Evolutionary conservation across 805 yeast genomes (phyloP), one percentile per base, ranked within the genome.

Genomic region (Starmerella sirachaensis): DNA sequence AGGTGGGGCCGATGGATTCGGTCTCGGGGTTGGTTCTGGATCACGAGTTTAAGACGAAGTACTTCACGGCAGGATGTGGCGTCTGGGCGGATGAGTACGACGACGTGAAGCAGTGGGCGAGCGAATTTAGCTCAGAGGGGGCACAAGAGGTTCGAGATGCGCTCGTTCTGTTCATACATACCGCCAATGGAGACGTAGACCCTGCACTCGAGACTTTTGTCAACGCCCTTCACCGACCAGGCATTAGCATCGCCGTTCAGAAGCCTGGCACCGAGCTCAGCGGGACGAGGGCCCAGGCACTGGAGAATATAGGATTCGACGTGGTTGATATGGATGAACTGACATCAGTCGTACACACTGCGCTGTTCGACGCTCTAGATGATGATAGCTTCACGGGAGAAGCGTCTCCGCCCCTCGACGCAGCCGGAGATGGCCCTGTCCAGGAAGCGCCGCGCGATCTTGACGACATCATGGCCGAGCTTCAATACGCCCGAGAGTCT

Each of bases 121-220:
- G 34, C 10, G 48, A 49, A 10, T 63, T 60, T 41, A 25, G 48
- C 11, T 46, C 59, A 5, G 47, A 42, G 1, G 62, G 52, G 22
- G 65, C 66, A 3, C 29, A 28, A n/a, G 62, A 58, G 36, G 65
- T 60, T 1, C 46, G 64, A 1, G 56, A 57, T 10, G 63, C 53
- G 11, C 46, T 63, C 2, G 56, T 53, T 7, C 57, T 60, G n/a
- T 50, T 63, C n/a, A 43, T 63, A 10, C 51, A 41, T 24, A 46
- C 50, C 2, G 38, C 46, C 6, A 37, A 37, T 11, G 37, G 20
- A 10, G 38, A 40, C 12, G 38, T 11, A 3, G 33, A 30, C 21
- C 12, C 35, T 31, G 35, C 28, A 1, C 24, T 55, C 8, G 50
- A 33, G 9, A 23, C 20, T 21, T 53, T 54, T 26, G 40, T 47